Percentiles rank a stretch among this genome's conserved stretches.
These are phyloP conservation scores for Epichloe festucae DNA, from an alignment of 2,329 filamentous ascomycete genomes.

Conservation along the genomic window DNA sequence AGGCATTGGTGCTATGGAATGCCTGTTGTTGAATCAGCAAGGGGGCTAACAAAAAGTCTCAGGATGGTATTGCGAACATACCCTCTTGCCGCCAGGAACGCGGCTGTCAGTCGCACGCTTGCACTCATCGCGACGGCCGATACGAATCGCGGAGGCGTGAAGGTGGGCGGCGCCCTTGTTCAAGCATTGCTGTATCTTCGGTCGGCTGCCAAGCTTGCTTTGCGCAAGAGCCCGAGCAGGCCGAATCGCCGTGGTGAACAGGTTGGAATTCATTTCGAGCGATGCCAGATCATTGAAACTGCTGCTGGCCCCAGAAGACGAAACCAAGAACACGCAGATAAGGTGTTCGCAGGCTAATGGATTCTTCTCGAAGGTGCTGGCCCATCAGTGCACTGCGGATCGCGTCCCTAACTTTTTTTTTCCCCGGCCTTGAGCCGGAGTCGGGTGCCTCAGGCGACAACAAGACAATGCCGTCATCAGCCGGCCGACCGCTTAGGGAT, in stretches of 20 bases:
- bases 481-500: conserved; percentile 2
- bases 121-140: conserved; percentile 10
- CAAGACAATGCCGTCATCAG: conserved; percentile 16
- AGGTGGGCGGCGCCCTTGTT: conserved; percentile 24
- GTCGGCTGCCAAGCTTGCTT: conserved; percentile 24
- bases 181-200: conserved; percentile 27
- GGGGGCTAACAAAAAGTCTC: not conserved
- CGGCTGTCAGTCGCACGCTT: conserved; percentile 8
- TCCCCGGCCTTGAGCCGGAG: conserved; percentile 15
- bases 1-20: conserved; percentile 47
- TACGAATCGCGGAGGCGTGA: conserved; percentile 18
- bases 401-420: conserved; percentile 1
- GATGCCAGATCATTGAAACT: conserved; percentile 16
- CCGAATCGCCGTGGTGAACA: conserved; percentile 32
- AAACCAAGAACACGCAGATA: not conserved
- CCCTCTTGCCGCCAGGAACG: conserved; percentile 17
- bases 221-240: conserved; percentile 34
- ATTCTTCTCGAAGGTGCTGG: conserved; percentile 7
- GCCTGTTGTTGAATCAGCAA: conserved; percentile 19
- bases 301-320: not conserved
- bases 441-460: conserved; percentile 16
- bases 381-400: not conserved
- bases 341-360: not conserved
- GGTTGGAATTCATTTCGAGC: conserved; percentile 33
- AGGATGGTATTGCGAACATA: conserved; percentile 1